phyloP scores from a whole-genome alignment of 2,329 filamentous ascomycete species.

The Blastomyces parvus region DNA sequence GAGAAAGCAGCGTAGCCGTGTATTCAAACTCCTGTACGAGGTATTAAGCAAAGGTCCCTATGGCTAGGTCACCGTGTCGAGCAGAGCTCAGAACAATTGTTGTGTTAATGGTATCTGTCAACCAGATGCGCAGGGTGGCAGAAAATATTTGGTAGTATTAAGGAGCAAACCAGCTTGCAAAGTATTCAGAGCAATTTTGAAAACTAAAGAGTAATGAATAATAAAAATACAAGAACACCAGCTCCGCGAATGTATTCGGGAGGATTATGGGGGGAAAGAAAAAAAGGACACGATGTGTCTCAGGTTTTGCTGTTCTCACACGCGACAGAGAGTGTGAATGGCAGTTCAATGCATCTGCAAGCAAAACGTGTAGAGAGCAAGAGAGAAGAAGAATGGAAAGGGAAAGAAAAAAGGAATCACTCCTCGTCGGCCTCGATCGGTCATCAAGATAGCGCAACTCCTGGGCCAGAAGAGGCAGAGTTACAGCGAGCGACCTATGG shows the following conservation, averaged over 20 bases:
- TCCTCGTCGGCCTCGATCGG: neutral
- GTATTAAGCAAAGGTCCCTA: neutral
- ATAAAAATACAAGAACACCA: neutral
- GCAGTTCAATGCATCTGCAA: neutral
- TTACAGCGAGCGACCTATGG: neutral
- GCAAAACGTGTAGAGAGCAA: neutral
- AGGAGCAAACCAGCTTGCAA: neutral
- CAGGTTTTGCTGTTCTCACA: neutral
- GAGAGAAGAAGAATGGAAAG: neutral
- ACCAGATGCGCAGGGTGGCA: neutral
- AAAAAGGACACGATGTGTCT: slow-evolving; percentile 4
- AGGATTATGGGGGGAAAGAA: neutral
- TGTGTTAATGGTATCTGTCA: neutral
- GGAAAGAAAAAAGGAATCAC: neutral
- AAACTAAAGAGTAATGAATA: no score
- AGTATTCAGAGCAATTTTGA: no score
- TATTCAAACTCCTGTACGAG: neutral
- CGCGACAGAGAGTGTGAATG: neutral
- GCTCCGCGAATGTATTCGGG: neutral
- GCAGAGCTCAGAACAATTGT: neutral
- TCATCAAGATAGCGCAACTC: neutral
- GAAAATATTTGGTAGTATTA: neutral
- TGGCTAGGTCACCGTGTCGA: neutral
- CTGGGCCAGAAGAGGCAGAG: neutral
- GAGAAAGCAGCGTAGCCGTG: neutral